phyloP scores from a whole-genome alignment of 1,284 basidiomycete genomes.

The Ustanciosporium gigantosporum region DNA sequence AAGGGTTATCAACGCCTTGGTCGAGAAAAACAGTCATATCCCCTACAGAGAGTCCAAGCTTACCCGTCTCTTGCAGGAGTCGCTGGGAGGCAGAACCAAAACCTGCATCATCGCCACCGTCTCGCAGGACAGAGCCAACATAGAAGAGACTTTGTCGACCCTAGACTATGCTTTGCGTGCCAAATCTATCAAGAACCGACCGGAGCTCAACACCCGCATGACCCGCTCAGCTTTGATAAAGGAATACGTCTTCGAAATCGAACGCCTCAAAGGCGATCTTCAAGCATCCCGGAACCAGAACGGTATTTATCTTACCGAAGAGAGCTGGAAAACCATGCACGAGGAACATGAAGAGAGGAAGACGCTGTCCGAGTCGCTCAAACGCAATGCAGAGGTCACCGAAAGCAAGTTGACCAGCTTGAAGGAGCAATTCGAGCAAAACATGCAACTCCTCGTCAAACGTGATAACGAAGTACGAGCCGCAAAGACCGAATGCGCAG shows the following conservation, averaged over 20 bases:
- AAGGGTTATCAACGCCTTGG: slow-evolving; percentile 93
- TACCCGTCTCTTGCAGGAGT: slow-evolving; percentile 96
- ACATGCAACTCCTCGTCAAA: slow-evolving; percentile 54
- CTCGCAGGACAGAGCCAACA: slow-evolving; percentile 66
- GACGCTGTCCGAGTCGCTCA: slow-evolving; percentile 42
- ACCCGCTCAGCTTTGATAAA: slow-evolving; percentile 88
- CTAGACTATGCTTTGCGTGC: slow-evolving; percentile 96
- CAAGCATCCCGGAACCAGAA: slow-evolving; percentile 62
- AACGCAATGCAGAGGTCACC: slow-evolving; percentile 49
- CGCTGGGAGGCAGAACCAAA: slow-evolving; percentile 95
- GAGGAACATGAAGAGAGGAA: slow-evolving; percentile 45
- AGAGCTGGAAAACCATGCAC: slow-evolving; percentile 49
- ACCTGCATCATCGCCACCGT: slow-evolving; percentile 94
- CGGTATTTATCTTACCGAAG: slow-evolving; percentile 54
- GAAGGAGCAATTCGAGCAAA: slow-evolving; percentile 59
- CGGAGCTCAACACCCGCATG: slow-evolving; percentile 92
- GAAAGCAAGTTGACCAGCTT: slow-evolving; percentile 52
- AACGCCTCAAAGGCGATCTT: slow-evolving; percentile 86
- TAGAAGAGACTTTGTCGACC: slow-evolving; percentile 97
- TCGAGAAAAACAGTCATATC: slow-evolving; percentile 83
- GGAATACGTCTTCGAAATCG: slow-evolving; percentile 94
- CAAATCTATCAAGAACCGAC: slow-evolving; percentile 93
- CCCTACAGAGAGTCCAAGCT: slow-evolving; percentile 87
- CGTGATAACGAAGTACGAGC: slow-evolving; percentile 46
- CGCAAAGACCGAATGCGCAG: slow-evolving; percentile 39